Base-by-base conservation (phyloP, 495 filamentous ascomycete genomes). In the Aspergillus affinis region DNA sequence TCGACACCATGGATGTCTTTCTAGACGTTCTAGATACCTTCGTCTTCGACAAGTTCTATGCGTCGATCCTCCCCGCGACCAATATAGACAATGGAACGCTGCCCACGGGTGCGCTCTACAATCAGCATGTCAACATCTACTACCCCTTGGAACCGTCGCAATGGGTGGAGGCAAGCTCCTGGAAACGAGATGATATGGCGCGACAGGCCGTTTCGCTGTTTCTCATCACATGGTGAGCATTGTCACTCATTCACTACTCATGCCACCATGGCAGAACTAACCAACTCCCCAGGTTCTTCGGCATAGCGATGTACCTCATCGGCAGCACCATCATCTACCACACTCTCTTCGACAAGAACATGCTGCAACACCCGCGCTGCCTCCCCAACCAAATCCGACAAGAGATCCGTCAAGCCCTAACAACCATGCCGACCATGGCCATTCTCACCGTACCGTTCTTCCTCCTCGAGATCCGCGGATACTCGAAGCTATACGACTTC, bases 281-380 rank as follows among this genome's bases (percentile, higher is more conserved):
- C 54, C 54, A 21, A 48, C 12, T 26, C 26, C 23, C 23, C 36
- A 69, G 66, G 66, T 29, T 61, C 30, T 69, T 92, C 67, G 90
- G 90, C 56, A 67, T 88, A 21, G 53, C 88, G 52, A 71, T 92
- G 60, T 96, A 96, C 80, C 92, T 90, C 73, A 54, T 88, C 63
- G 88, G 86, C 71, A 84, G 90, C 30, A 80, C 85, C 27, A 74
- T 95, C 48, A 89, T 90, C 54, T 97, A 94, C 78, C 55, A 86
- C 70, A 91, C 93, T 75, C 75, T 97, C 74, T 98, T 92, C 78
- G 92, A 98, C 79, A 91, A 97, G 67, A 79, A 82, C 50, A 89
- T 88, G 61, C 83, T 92, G 72, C 74, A 87, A 18, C 93, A 98
- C 71, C 93, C 93, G 9, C 91, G 92, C 72, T 96, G 89, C 73